Base-by-base conservation (phyloP, 495 filamentous ascomycete species). In the Aspergillus affinis region DNA sequence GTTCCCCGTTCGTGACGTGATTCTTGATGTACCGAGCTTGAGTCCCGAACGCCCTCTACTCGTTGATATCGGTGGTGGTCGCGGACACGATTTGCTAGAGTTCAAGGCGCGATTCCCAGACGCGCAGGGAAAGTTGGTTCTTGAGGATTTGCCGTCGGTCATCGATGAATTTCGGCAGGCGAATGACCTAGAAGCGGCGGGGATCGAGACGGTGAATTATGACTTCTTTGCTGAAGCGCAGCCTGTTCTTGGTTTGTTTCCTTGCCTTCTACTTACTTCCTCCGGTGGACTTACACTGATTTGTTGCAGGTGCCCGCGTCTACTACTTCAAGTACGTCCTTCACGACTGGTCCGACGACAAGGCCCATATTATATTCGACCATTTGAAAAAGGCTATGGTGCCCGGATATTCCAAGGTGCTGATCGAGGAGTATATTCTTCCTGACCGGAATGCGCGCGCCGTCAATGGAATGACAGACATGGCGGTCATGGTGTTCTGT, bases 21-120 rank as follows among this genome's bases (percentile, higher is more conserved):
- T 72, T 10, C 45, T 64, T 23, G 45, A 59, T 52, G 63, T 51
- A 17, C 58, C 55, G 8, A 5, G 10, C 13, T 15, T 41, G 12
- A 41, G 13, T 4, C 50, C 29, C 53, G 53, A 12, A 2, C 53
- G 65, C 9, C 67, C 75, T 1, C 63, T 85, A 8, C 58, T 86
- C 0, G 80, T 85, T 19, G 84, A 86, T 69, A 65, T 84, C 0
- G 82, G 68, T 29, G 82, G 78, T 6, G 73, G 72, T 10, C 55
- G 68, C 8, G 82, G 83, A 0, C 78, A 82, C 51, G 79, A 84
- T 59, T 55, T 81, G 12, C 58, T 67, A 23, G 69, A 67, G 17
- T 56, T 83, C 56, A 63, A 51, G 51, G 41, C 63, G 10, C 61
- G 44, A 54, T 69, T 69, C 56, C 61, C 69, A 1, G 23, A 55